Conservation (phyloP, 371 early-diverging fungal species). For the Apophysomyces trapeziformis region DNA sequence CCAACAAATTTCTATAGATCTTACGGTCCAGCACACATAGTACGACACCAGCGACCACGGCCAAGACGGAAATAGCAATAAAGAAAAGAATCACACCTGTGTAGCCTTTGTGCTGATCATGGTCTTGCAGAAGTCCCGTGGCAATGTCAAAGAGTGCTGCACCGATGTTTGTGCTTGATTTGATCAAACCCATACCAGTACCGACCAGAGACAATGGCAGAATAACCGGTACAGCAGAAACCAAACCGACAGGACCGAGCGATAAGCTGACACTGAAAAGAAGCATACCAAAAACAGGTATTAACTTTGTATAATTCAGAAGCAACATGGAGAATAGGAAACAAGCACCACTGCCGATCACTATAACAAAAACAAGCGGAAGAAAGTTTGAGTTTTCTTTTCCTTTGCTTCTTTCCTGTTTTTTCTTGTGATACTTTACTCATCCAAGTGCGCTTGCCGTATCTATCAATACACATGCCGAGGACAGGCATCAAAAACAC, state of each 20-base stretch:
- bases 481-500: conserved; percentile 70
- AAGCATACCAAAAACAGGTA: conserved; percentile 65
- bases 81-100: conserved; percentile 62
- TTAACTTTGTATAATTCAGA: conserved; percentile 54
- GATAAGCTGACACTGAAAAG: conserved; percentile 68
- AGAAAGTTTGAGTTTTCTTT: not conserved
- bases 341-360: conserved; percentile 53
- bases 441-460: conserved; percentile 64
- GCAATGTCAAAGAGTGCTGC: conserved; percentile 68
- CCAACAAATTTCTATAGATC: conserved; percentile 52
- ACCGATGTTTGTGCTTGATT: conserved; percentile 69
- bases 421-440: conserved; percentile 37
- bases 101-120: conserved; percentile 50
- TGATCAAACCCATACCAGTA: conserved; percentile 74
- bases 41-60: conserved; percentile 45
- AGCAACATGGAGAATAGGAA: conserved; percentile 55
- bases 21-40: conserved; percentile 47
- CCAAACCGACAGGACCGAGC: conserved; percentile 68
- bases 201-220: conserved; percentile 63
- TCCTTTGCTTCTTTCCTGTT: not conserved
- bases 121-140: conserved; percentile 69
- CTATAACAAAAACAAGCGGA: conserved; percentile 17
- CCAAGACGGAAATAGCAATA: conserved; percentile 43
- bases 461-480: conserved; percentile 64
- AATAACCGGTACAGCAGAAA: conserved; percentile 69